Percentiles rank a stretch among this genome's conserved stretches.
Conservation (phyloP, 805 yeast species). For the Wickerhamomyces subpelliculosus region DNA sequence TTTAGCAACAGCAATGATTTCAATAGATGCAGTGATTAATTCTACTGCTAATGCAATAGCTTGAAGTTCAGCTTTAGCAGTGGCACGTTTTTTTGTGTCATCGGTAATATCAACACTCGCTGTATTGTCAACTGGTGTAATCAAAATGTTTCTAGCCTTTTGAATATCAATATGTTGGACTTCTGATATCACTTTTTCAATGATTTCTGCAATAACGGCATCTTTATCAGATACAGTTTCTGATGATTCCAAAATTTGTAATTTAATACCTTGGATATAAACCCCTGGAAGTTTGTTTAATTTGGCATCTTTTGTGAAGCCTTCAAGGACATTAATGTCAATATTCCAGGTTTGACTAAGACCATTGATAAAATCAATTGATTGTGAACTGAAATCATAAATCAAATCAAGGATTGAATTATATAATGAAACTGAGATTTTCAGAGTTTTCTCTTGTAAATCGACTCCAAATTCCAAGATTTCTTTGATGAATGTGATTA, state of each 20-base stretch:
- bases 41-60: constrained; percentile 70
- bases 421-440: constrained; percentile 36
- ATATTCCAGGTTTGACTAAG: neutral
- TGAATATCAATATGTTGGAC: constrained; percentile 27
- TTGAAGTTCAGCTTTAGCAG: constrained; percentile 48
- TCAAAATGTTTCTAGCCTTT: constrained; percentile 22
- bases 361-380: constrained; percentile 39
- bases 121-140: constrained; percentile 28
- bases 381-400: constrained; percentile 55
- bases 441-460: constrained; percentile 18
- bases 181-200: constrained; percentile 7
- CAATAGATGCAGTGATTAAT: constrained; percentile 67
- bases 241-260: constrained; percentile 29
- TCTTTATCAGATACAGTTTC: constrained; percentile 10
- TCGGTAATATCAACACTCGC: constrained; percentile 21
- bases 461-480: constrained; percentile 24
- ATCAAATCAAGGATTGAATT: constrained; percentile 50
- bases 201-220: constrained; percentile 18
- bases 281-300: constrained; percentile 28
- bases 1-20: constrained; percentile 33
- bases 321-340: neutral
- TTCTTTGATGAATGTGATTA: constrained; percentile 21
- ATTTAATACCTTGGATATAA: constrained; percentile 29
- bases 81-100: constrained; percentile 32
- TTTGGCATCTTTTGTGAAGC: neutral